Percentiles rank a stretch among this genome's conserved stretches.
Evolutionary conservation across 2,329 filamentous ascomycete genomes (phyloP).

Genomic region (Penicillium sp.): DNA sequence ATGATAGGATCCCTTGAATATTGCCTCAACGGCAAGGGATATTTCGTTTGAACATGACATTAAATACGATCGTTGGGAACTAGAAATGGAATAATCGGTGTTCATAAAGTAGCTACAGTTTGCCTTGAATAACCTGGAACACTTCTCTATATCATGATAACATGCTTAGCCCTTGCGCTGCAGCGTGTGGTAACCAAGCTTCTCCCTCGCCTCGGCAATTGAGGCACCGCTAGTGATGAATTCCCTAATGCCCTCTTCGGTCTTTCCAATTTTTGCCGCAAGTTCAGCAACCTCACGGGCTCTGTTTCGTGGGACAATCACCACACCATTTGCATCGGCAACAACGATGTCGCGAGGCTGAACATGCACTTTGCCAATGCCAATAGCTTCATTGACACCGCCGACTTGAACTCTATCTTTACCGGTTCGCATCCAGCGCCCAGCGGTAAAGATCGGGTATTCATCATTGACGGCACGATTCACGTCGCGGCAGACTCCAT

Average conservation of each 20-base stretch:
- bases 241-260: slow-evolving; percentile 34
- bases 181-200: slow-evolving; percentile 20
- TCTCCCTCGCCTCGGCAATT: slow-evolving; percentile 17
- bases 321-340: slow-evolving; percentile 32
- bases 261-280: slow-evolving; percentile 13
- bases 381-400: slow-evolving; percentile 33
- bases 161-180: slow-evolving; percentile 19
- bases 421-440: slow-evolving; percentile 40
- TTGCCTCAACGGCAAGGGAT: too few species aligned
- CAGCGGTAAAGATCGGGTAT: slow-evolving; percentile 37
- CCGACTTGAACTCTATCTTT: slow-evolving; percentile 39
- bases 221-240: slow-evolving; percentile 26
- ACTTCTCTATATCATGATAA: not conserved
- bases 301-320: slow-evolving; percentile 22
- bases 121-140: too few species aligned
- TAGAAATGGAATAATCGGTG: too few species aligned
- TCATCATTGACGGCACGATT: slow-evolving; percentile 32
- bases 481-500: slow-evolving; percentile 40
- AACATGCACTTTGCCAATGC: slow-evolving; percentile 34
- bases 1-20: too few species aligned
- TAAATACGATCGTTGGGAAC: too few species aligned
- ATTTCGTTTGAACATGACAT: too few species aligned
- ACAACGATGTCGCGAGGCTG: slow-evolving; percentile 35
- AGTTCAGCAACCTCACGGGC: slow-evolving; percentile 22
- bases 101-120: too few species aligned